Evolutionary conservation across 2,329 filamentous ascomycete species (phyloP).

Genomic region (Pestalotiopsis sp.): DNA sequence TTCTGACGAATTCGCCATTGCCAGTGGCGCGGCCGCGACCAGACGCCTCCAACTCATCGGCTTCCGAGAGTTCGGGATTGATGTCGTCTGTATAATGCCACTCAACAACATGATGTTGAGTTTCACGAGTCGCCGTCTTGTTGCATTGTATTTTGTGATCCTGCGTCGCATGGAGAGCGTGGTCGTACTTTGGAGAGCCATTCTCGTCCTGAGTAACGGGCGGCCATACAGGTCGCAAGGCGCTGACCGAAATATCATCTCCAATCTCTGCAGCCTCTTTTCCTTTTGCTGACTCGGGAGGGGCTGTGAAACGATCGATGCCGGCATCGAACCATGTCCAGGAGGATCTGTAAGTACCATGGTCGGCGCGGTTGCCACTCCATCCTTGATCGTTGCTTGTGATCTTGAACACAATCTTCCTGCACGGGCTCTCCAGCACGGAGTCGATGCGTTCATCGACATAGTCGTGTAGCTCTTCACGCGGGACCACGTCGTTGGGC

Average conservation of each 20-base stretch:
- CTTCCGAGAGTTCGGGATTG: conserved; percentile 43
- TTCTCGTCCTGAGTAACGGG: conserved; percentile 12
- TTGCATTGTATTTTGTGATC: conserved; percentile 53
- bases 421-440: conserved; percentile 50
- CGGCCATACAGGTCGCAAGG: conserved; percentile 33
- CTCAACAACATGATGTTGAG: conserved; percentile 47
- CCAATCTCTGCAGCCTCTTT: conserved; percentile 7
- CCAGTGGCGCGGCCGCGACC: conserved; percentile 56
- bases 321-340: conserved; percentile 69
- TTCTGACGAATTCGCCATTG: conserved; percentile 58
- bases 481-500: conserved; percentile 32
- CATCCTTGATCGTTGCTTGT: conserved; percentile 62
- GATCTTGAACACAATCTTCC: conserved; percentile 64
- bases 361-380: conserved; percentile 35
- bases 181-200: conserved; percentile 32
- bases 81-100: conserved; percentile 57
- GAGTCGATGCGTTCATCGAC: conserved; percentile 40
- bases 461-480: conserved; percentile 37
- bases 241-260: conserved; percentile 24
- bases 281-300: conserved; percentile 25
- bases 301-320: conserved; percentile 55
- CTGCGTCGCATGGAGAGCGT: conserved; percentile 36
- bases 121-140: conserved; percentile 34
- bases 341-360: conserved; percentile 47
- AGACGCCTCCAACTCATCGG: conserved; percentile 35